phyloP scores from a whole-genome alignment of 176 grass and related monocot species.

The Triticum timopheevii region DNA sequence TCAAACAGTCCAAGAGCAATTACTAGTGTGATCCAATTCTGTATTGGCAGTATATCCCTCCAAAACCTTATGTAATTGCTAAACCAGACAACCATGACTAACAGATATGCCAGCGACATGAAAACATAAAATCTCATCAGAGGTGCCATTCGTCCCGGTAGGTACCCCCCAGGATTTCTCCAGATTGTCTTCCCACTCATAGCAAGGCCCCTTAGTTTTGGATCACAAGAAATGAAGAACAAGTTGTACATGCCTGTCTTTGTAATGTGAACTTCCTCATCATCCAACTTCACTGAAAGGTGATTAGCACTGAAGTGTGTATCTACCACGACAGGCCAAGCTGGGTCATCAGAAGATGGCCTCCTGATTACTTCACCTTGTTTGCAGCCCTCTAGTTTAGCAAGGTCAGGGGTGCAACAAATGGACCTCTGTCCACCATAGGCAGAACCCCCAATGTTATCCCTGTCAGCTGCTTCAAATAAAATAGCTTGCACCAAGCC shows the following conservation, averaged over 20 bases:
- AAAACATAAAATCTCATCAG: slow-evolving; percentile 92
- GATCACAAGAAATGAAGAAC: slow-evolving; percentile 98
- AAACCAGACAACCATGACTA: slow-evolving; percentile 79
- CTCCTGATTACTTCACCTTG: slow-evolving; percentile 93
- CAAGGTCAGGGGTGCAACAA: slow-evolving; percentile 96
- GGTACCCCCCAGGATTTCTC: slow-evolving; percentile 92
- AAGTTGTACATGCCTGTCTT: slow-evolving; percentile 99
- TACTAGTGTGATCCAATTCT: slow-evolving; percentile 94
- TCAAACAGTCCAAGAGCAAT: slow-evolving; percentile 96
- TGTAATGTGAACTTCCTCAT: slow-evolving; percentile 53
- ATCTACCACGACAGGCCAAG: slow-evolving; percentile 69
- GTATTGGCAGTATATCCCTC: slow-evolving; percentile 90
- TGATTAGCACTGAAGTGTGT: slow-evolving; percentile 81
- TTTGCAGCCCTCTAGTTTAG: slow-evolving; percentile 91
- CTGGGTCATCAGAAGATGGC: slow-evolving; percentile 68
- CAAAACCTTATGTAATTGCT: slow-evolving; percentile 91
- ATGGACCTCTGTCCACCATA: slow-evolving; percentile 97
- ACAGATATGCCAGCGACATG: slow-evolving; percentile 83
- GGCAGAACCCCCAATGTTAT: slow-evolving; percentile 96
- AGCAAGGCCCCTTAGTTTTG: slow-evolving; percentile 85
- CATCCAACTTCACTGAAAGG: slow-evolving; percentile 53
- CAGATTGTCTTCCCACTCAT: slow-evolving; percentile 98
- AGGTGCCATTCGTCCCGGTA: slow-evolving; percentile 90
- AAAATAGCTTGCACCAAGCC: slow-evolving; percentile 89
- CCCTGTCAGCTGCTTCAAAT: slow-evolving; percentile 90